Evolutionary conservation across 2,329 filamentous ascomycete species (phyloP).

Genomic region (Aspergillus novoparasiticus): DNA sequence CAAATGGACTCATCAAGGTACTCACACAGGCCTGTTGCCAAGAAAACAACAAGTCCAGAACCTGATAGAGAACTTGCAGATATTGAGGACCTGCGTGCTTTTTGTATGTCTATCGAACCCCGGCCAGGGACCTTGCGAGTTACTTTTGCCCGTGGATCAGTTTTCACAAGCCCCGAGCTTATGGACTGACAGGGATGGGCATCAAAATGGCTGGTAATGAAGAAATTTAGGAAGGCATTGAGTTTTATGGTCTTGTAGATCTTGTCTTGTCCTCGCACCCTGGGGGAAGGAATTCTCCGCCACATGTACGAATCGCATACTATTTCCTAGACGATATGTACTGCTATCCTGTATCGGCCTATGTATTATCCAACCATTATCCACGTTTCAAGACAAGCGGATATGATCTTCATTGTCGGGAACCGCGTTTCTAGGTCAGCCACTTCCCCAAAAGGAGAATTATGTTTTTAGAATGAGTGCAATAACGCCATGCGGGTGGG

Average conservation of each 20-base stretch:
- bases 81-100: constrained; percentile 9
- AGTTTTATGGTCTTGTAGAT: neutral
- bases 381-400: neutral
- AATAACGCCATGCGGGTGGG: neutral
- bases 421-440: neutral
- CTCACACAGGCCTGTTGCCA: constrained; percentile 8
- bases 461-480: neutral
- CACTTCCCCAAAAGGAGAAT: neutral
- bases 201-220: neutral
- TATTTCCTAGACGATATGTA: neutral
- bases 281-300: neutral
- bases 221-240: neutral
- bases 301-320: neutral
- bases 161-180: neutral
- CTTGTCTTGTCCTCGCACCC: neutral
- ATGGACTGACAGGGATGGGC: neutral
- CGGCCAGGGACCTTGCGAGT: constrained; percentile 14
- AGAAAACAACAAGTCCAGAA: neutral
- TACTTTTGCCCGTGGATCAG: neutral
- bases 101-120: neutral
- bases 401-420: neutral
- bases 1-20: constrained; percentile 36
- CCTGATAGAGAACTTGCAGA: neutral
- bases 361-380: neutral
- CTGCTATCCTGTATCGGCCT: neutral